phyloP scores from a whole-genome alignment of 768 basidiomycete genomes.

The Leccinum incarnatum region DNA sequence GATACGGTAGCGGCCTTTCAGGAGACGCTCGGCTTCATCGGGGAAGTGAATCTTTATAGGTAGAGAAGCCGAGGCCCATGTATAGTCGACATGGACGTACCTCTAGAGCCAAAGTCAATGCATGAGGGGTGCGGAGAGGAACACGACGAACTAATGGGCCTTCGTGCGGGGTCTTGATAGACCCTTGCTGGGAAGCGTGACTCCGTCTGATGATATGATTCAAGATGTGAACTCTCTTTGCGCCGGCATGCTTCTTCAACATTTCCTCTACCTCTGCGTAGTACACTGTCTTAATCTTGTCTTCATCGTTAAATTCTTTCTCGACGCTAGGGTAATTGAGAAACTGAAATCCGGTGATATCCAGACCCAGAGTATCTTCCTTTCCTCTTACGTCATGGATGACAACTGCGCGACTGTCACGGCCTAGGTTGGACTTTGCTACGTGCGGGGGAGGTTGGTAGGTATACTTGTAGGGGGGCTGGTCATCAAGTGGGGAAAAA shows the following conservation, averaged over 20 bases:
- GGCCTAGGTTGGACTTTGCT: conserved; percentile 31
- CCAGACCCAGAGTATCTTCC: conserved; percentile 30
- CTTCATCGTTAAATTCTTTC: conserved; percentile 41
- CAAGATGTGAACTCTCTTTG: conserved; percentile 41
- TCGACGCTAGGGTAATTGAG: conserved; percentile 32
- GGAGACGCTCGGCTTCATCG: not conserved
- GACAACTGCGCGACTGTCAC: conserved; percentile 15
- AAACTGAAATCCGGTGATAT: conserved; percentile 45
- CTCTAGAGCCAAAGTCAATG: conserved; percentile 11
- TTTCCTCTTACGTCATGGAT: conserved; percentile 35
- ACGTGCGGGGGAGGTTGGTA: conserved; percentile 26
- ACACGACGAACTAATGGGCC: conserved; percentile 33
- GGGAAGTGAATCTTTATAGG: not conserved
- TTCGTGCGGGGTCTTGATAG: conserved; percentile 12
- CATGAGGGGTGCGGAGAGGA: conserved; percentile 4
- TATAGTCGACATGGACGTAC: not conserved
- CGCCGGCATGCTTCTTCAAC: conserved; percentile 39
- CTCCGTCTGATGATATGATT: conserved; percentile 42
- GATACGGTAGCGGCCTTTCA: conserved; percentile 39
- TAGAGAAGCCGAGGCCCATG: not conserved
- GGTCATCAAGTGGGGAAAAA: conserved; percentile 24
- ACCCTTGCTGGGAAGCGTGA: not conserved
- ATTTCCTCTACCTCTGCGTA: conserved; percentile 43
- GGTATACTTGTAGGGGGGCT: conserved; percentile 36
- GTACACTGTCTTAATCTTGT: conserved; percentile 35